Evolutionary conservation across 306 rosid genomes (phyloP).

Genomic region (Rosa chinensis): DNA sequence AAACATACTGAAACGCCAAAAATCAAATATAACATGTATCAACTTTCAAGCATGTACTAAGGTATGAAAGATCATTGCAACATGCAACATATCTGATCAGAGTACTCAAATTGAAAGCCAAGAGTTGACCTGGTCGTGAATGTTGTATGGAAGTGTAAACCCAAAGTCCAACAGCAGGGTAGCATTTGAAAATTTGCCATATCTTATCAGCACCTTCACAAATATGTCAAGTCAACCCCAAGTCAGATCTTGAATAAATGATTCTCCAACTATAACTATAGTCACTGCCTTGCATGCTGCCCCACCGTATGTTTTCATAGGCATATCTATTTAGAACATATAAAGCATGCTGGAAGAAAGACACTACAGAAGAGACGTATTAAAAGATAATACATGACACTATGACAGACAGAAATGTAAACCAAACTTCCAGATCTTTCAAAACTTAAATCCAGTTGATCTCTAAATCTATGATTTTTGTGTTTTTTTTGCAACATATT

Average conservation of each 20-base stretch:
- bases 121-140: constrained; percentile 63
- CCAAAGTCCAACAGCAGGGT: constrained; percentile 82
- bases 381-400: neutral
- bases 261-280: neutral
- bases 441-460: neutral
- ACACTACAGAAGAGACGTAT: neutral
- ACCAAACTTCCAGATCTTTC: neutral
- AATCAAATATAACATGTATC: neutral
- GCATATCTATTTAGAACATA: neutral
- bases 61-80: neutral
- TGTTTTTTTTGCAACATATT: neutral
- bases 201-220: constrained; percentile 70
- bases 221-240: constrained; percentile 8
- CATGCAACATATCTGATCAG: neutral
- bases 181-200: constrained; percentile 80
- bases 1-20: neutral
- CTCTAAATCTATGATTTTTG: neutral
- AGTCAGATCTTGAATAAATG: neutral
- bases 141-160: constrained; percentile 70
- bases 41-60: neutral
- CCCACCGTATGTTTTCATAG: neutral
- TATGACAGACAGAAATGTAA: neutral
- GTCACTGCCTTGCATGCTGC: neutral
- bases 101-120: constrained; percentile 22
- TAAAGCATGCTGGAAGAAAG: neutral